These are phyloP conservation scores for Picochlorum sp. DNA, from an alignment of 139 green algal genomes.

Conservation along the genomic window DNA sequence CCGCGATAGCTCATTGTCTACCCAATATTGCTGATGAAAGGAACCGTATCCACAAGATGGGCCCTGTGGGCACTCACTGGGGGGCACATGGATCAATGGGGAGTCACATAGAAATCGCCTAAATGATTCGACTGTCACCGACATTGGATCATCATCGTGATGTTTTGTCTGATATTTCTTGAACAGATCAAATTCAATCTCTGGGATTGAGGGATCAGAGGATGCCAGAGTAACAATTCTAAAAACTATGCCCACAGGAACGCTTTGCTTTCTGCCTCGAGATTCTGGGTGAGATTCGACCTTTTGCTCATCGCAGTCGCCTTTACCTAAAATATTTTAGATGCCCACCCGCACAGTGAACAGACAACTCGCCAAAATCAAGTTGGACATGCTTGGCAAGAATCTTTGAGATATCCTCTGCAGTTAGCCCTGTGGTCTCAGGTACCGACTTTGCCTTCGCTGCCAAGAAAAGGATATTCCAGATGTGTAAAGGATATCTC, in stretches of 20 bases:
- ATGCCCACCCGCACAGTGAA: too few species aligned
- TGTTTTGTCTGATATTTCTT: constrained; percentile 32
- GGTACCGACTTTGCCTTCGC: too few species aligned
- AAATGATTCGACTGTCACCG: constrained; percentile 42
- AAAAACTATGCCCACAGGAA: constrained; percentile 11
- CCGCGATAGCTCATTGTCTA: constrained; percentile 70
- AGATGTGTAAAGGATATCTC: too few species aligned
- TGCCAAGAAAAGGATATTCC: too few species aligned
- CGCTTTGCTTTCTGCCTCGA: too few species aligned
- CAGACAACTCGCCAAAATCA: too few species aligned
- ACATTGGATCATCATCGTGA: constrained; percentile 46
- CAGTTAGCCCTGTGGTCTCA: too few species aligned
- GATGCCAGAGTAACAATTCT: constrained; percentile 14
- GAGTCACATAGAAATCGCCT: constrained; percentile 64
- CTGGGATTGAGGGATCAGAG: constrained; percentile 13
- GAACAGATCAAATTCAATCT: constrained; percentile 25
- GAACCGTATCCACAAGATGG: constrained; percentile 54
- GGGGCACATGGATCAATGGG: constrained; percentile 36
- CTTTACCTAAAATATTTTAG: too few species aligned
- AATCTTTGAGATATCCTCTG: too few species aligned
- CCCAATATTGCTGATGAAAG: constrained; percentile 94
- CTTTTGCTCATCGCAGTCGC: too few species aligned
- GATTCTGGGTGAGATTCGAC: too few species aligned
- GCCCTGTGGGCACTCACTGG: constrained; percentile 4
- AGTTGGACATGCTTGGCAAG: too few species aligned